A percentile compares a stretch with the other conserved stretches of the same genome.
phyloP scores from a whole-genome alignment of 2,329 filamentous ascomycete genomes.

The Epichloe sylvatica region DNA sequence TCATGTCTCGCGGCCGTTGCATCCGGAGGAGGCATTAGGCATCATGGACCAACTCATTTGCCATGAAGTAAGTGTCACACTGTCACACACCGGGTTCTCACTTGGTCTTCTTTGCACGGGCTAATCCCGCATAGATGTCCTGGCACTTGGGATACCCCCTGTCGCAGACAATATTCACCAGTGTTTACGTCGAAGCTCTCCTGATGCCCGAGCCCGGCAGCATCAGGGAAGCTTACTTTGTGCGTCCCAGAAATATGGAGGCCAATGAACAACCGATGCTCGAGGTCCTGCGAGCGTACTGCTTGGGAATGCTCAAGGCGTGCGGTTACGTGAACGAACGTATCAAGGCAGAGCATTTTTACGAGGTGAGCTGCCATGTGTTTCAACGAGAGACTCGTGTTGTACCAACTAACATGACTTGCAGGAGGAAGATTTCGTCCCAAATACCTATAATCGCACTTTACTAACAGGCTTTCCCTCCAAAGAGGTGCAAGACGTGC shows the following conservation, averaged over 20 bases:
- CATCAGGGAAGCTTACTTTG: constrained; percentile 53
- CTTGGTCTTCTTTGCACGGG: too few relatives aligned
- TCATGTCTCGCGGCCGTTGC: constrained; percentile 52
- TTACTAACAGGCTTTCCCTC: constrained; percentile 53
- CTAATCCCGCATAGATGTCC: constrained; percentile 50
- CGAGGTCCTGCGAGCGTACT: constrained; percentile 68
- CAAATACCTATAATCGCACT: constrained; percentile 72
- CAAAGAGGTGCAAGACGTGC: constrained; percentile 37
- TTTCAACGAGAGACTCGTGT: too few relatives aligned
- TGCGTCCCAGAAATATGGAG: constrained; percentile 19
- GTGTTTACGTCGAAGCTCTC: constrained; percentile 74
- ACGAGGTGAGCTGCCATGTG: constrained; percentile 47
- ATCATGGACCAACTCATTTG: constrained; percentile 89
- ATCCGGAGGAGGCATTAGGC: constrained; percentile 70
- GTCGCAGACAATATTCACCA: constrained; percentile 88
- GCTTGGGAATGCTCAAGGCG: constrained; percentile 67
- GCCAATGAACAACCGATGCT: constrained; percentile 34
- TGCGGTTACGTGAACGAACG: constrained; percentile 66
- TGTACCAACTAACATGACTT: neutral
- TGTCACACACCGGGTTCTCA: neutral
- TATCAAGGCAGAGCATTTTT: constrained; percentile 74
- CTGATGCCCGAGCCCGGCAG: constrained; percentile 53
- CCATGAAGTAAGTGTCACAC: constrained; percentile 52
- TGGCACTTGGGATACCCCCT: constrained; percentile 96
- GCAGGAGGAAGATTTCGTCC: constrained; percentile 91